Evolutionary conservation across 192 early-diverging fungal genomes (phyloP).

Genomic region (Gaertneriomyces sp.): DNA sequence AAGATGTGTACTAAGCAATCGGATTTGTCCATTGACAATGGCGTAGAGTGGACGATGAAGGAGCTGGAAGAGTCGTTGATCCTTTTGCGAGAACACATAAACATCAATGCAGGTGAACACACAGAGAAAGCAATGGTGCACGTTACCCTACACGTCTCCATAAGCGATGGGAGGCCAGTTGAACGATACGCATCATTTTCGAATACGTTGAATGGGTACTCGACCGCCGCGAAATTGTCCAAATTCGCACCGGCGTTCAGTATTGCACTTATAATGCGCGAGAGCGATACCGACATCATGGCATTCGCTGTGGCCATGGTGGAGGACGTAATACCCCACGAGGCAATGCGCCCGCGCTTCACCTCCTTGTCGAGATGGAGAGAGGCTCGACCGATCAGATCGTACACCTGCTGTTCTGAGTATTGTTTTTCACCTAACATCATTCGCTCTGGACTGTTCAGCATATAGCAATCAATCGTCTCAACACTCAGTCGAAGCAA

Average conservation of each 20-base stretch:
- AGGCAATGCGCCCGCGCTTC: constrained; percentile 26
- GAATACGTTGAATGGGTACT: constrained; percentile 73
- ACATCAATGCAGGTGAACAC: neutral
- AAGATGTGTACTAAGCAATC: constrained; percentile 10
- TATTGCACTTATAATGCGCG: constrained; percentile 2
- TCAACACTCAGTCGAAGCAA: constrained; percentile 52
- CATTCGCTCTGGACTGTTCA: constrained; percentile 76
- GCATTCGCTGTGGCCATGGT: neutral
- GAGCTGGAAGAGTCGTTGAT: constrained; percentile 57
- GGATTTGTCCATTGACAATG: constrained; percentile 53
- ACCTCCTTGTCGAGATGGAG: constrained; percentile 65
- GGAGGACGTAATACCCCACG: neutral
- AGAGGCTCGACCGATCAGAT: constrained; percentile 55
- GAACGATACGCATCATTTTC: constrained; percentile 54
- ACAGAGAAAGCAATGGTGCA: neutral
- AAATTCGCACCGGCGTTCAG: constrained; percentile 28
- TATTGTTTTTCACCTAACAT: constrained; percentile 43
- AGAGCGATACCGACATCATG: neutral
- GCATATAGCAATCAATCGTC: constrained; percentile 67
- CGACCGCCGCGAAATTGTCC: constrained; percentile 57
- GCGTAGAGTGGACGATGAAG: constrained; percentile 70
- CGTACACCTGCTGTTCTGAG: constrained; percentile 45
- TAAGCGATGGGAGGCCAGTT: constrained; percentile 22
- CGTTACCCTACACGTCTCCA: constrained; percentile 16
- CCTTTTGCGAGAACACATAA: constrained; percentile 26